Evolutionary conservation across 2,329 filamentous ascomycete genomes (phyloP), one percentile per base, ranked within the genome.

Genomic region (Xenoacremonium recifei): DNA sequence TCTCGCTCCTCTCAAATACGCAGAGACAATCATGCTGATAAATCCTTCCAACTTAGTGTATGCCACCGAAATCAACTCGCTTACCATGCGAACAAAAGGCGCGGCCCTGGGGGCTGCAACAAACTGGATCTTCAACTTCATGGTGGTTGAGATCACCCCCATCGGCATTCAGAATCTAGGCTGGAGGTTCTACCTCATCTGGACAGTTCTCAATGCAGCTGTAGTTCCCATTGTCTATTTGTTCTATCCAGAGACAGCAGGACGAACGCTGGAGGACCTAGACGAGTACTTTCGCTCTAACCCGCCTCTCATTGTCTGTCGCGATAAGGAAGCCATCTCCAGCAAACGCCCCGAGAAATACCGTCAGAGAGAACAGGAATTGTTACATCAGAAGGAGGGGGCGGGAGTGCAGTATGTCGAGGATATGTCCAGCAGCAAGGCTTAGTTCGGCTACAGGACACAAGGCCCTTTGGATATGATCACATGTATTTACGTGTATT

Each of bases 131-230:
- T 54, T 48, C 29, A 58, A 58, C 23, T 57, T 54, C 11, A 49
- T 59, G 11, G 45, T 65, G 10, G 64, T 67, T 13, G 51, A 66
- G 35, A 62, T 69, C 37, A 69, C 64, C 0, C 63, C 66, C 0
- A 56, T 60, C 10, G 63, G 58, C 4, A 66, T 66, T 37, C 55
- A 68, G 15, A 72, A 70, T 16, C 63, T 79, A 0, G 68, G 68
- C 2, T 79, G 72, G 66, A 68, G 65, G 33, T 75, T 71, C 55
- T 78, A 72, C 61, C 66, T 76, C 39, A 70, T 78, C 31, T 78
- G 68, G 62, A 67, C 70, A 1, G 64, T 71, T 21, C 66, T 72
- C 41, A 71, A 68, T 53, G 63, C 63, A 35, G 47, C 62, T 1
- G 72, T 72, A 31, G 35, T 71, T 12, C 67, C 68, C 0, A 64